Base-by-base conservation (phyloP, 2,329 filamentous ascomycete genomes). In the Colletotrichum godetiae region DNA sequence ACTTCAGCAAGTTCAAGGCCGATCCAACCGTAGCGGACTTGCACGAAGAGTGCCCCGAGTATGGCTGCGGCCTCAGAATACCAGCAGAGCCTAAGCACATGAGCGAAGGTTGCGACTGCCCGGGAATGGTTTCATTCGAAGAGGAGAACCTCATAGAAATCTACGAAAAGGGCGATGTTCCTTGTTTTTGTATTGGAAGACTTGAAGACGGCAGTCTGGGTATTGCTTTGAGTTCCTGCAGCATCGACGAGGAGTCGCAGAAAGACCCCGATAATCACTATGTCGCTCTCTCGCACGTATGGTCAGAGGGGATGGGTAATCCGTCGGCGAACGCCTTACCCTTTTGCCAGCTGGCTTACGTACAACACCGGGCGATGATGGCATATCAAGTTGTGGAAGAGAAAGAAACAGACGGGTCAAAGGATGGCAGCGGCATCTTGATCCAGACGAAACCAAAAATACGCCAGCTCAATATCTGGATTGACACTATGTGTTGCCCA, bases 261-360 rank as follows among this genome's bases (percentile, higher is more conserved):
- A 46, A 53, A 11, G 59, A 67, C n/a, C 33, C 71, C 5, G 56
- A 10, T 2, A 71, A 62, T 42, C 67, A 71, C 62, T 67, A 49
- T 13, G 37, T 67, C 10, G 67, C 72, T 22, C 55, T 74, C 5
- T 74, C 68, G 0, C 67, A 67, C 13, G 61, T 71, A 8, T 71
- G 72, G 61, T 62, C 67, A 2, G 62, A 71, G 7, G 67, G 57
- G 10, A 72, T 72, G 57, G 67, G 72, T 0, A 63, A 59, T 29
- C 27, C 57, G 11, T 8, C 31, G 22, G 29, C 37, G 22, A 72
- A 67, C 35, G n/a, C 61, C 10, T 37, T 74, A 55, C 71, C 37
- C 0, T 70, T 71, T 46, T 73, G 56, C 56, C 67, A 66, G 24
- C 27, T 73, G 3, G 31, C 61, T 13, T 35, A 71, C 8, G 61